phyloP scores from a whole-genome alignment of 345 rosid genomes.

The Noccaea bulbosa region DNA sequence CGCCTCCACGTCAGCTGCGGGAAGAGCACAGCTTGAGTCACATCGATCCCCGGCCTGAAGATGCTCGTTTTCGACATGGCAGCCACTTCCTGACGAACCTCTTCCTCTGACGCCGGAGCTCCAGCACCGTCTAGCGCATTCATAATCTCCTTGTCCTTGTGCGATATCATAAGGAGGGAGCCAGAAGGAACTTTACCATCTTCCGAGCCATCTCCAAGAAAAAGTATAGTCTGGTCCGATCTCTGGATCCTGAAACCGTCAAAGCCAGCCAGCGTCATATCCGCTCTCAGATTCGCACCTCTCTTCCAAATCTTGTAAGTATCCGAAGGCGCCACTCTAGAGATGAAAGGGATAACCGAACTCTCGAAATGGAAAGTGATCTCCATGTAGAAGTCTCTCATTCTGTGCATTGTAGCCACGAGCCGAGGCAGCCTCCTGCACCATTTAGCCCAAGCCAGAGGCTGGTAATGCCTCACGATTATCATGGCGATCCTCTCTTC shows the following conservation, averaged over 20 bases:
- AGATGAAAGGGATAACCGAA: slow-evolving; percentile 93
- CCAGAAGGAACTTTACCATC: slow-evolving; percentile 85
- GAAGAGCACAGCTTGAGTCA: slow-evolving; percentile 89
- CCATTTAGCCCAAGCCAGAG: slow-evolving; percentile 99
- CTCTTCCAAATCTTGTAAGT: slow-evolving; percentile 98
- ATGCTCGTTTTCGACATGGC: slow-evolving; percentile 97
- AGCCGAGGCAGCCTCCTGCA: slow-evolving; percentile 93
- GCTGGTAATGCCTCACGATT: slow-evolving; percentile 90
- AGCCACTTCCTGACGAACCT: slow-evolving; percentile 90
- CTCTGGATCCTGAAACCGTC: slow-evolving; percentile 94
- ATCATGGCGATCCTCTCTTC: slow-evolving; percentile 84
- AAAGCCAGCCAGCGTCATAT: slow-evolving; percentile 97
- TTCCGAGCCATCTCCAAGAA: slow-evolving; percentile 96
- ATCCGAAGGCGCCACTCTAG: slow-evolving; percentile 96
- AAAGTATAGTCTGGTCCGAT: slow-evolving; percentile 87
- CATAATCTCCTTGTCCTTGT: slow-evolving; percentile 96
- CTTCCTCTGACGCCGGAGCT: slow-evolving; percentile 80
- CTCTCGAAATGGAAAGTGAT: slow-evolving; percentile 96
- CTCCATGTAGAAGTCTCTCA: slow-evolving; percentile 99
- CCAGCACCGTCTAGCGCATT: slow-evolving; percentile 99
- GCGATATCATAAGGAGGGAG: slow-evolving; percentile 87
- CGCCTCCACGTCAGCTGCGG: slow-evolving; percentile 98
- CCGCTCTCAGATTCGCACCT: slow-evolving; percentile 96
- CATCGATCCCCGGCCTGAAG: slow-evolving; percentile 97
- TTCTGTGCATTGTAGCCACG: slow-evolving; percentile 79